Conservation (phyloP, 352 stramenopile species). For the Globisporangium okanoganense region DNA sequence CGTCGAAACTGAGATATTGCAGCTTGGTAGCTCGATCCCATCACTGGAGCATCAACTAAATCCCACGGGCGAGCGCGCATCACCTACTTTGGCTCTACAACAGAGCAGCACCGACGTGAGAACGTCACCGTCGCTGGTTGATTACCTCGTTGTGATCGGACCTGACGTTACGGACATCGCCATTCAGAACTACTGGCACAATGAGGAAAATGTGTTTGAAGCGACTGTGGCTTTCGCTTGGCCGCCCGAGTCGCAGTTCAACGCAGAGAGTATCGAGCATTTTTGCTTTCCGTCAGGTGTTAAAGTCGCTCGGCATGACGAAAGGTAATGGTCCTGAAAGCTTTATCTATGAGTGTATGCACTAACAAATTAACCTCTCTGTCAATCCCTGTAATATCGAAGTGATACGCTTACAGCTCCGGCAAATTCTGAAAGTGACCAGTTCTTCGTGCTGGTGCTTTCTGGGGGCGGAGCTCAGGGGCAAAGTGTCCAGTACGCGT, state of each 20-base stretch:
- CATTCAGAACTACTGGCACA: constrained; percentile 39
- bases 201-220: constrained; percentile 43
- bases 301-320: constrained; percentile 13
- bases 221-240: constrained; percentile 57
- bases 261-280: constrained; percentile 65
- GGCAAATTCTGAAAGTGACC: background rate
- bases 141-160: constrained; percentile 49
- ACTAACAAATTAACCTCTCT: no score
- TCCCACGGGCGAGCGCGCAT: background rate
- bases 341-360: background rate
- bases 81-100: background rate
- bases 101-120: background rate
- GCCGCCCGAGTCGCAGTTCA: constrained; percentile 63
- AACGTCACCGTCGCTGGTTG: constrained; percentile 22
- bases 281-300: constrained; percentile 61
- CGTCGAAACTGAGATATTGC: constrained; percentile 31
- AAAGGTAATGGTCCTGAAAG: constrained; percentile 1
- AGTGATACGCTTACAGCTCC: background rate
- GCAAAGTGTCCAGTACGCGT: constrained; percentile 51
- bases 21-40: constrained; percentile 8
- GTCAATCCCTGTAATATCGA: no score
- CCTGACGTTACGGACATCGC: constrained; percentile 40
- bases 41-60: background rate
- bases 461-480: constrained; percentile 44
- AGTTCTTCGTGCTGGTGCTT: constrained; percentile 52